Conservation (phyloP, 805 yeast genomes). For the Pichia manshurica region DNA sequence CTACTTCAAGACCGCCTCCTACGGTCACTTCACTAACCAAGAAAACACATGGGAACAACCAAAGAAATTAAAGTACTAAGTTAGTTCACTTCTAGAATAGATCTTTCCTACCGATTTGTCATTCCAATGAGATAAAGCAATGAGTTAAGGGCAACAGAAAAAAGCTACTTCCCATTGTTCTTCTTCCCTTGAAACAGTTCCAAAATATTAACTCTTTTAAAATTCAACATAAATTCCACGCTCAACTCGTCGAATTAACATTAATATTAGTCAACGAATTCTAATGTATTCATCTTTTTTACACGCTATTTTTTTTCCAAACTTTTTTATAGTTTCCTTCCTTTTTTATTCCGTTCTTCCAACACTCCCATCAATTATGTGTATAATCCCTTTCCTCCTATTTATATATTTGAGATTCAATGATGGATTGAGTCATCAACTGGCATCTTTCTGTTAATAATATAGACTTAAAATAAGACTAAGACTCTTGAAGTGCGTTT, state of each 20-base stretch:
- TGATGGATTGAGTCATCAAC: constrained; percentile 21
- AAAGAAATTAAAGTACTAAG: constrained; percentile 62
- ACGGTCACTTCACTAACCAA: constrained; percentile 99
- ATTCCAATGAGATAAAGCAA: too few species aligned
- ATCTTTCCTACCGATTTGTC: constrained; percentile 1
- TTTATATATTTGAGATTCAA: constrained; percentile 13
- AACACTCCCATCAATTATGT: constrained; percentile 8
- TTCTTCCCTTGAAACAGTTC: constrained; percentile 9
- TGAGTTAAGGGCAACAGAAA: not conserved
- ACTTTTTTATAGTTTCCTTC: not conserved
- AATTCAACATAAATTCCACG: constrained; percentile 15
- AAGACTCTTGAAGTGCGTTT: too few species aligned
- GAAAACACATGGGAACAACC: constrained; percentile 98
- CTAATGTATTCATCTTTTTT: constrained; percentile 4
- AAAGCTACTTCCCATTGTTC: not conserved
- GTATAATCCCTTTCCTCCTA: constrained; percentile 1
- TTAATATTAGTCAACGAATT: constrained; percentile 9
- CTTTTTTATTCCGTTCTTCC: not conserved
- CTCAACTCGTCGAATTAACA: constrained; percentile 27
- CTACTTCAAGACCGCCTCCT: constrained; percentile 97
- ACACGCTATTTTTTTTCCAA: not conserved
- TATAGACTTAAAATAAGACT: not conserved
- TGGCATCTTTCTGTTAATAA: constrained; percentile 19
- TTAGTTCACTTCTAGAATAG: constrained; percentile 4
- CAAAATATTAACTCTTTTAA: too few species aligned